These are phyloP conservation scores for Colletotrichum godetiae DNA, from an alignment of 2,329 filamentous ascomycete species.

Conservation along the genomic window DNA sequence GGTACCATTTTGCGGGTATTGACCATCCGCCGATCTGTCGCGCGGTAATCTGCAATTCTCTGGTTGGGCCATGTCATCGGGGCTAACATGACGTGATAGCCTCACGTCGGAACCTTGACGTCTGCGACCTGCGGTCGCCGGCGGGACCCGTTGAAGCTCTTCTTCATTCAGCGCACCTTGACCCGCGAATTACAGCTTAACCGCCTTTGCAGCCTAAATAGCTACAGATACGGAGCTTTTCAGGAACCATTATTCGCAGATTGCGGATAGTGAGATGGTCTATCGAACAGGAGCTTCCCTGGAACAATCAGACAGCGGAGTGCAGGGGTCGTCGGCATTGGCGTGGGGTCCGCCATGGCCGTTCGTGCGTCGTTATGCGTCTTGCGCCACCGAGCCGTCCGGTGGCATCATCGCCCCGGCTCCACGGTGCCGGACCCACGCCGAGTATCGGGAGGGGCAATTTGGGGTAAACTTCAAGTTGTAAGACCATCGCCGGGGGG, in stretches of 20 bases:
- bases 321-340: neutral
- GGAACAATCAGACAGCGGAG: neutral
- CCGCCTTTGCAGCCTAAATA: neutral
- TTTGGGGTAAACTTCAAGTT: slow-evolving; percentile 4
- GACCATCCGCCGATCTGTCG: neutral
- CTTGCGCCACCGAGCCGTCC: slow-evolving; percentile 33
- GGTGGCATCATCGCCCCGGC: slow-evolving; percentile 35
- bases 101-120: slow-evolving; percentile 14
- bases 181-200: neutral
- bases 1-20: neutral
- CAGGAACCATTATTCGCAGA: neutral
- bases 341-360: neutral
- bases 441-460: slow-evolving; percentile 34
- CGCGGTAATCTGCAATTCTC: neutral
- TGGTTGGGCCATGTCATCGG: slow-evolving; percentile 21
- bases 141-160: neutral
- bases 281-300: slow-evolving; percentile 13
- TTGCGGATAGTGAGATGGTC: no score
- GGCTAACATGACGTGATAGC: slow-evolving; percentile 36
- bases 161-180: neutral
- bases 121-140: neutral
- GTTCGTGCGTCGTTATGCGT: slow-evolving; percentile 24
- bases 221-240: neutral
- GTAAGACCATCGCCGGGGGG: slow-evolving; percentile 5
- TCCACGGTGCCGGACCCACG: slow-evolving; percentile 32